phyloP scores from a whole-genome alignment of 768 basidiomycete genomes.

The Sporobolomyces phaffii region DNA sequence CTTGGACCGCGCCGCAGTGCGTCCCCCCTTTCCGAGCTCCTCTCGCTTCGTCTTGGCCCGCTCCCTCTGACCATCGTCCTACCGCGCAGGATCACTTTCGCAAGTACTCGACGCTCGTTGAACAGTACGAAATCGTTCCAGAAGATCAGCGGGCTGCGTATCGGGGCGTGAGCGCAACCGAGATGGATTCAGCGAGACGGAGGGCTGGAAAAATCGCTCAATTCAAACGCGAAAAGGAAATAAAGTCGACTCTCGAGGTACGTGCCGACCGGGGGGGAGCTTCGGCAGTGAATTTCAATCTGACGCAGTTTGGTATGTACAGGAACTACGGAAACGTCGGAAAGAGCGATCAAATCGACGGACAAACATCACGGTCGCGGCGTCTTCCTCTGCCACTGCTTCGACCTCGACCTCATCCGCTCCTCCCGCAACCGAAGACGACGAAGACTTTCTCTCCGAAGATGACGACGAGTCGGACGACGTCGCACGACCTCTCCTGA shows the following conservation, averaged over 20 bases:
- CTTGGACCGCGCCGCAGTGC: conserved; percentile 58
- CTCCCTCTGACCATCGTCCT: background rate
- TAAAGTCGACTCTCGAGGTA: conserved; percentile 64
- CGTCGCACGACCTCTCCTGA: conserved; percentile 37
- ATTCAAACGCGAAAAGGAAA: conserved; percentile 66
- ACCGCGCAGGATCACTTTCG: conserved; percentile 19
- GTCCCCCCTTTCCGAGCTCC: conserved; percentile 39
- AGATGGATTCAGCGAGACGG: conserved; percentile 61
- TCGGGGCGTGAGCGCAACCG: conserved; percentile 10
- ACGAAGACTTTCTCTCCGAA: conserved; percentile 31
- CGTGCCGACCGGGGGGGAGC: too few relatives aligned
- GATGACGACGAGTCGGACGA: conserved; percentile 32
- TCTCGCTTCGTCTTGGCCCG: background rate
- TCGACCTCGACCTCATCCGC: conserved; percentile 15
- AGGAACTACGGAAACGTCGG: background rate
- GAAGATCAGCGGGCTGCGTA: conserved; percentile 53
- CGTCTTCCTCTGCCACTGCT: conserved; percentile 7
- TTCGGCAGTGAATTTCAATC: too few relatives aligned
- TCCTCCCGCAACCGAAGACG: conserved; percentile 3
- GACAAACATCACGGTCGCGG: background rate
- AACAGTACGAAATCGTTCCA: conserved; percentile 63
- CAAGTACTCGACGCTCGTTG: conserved; percentile 43
- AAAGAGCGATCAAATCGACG: conserved; percentile 5
- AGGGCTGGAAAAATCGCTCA: conserved; percentile 87
- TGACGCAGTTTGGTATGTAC: too few relatives aligned